Conservation (phyloP, 495 filamentous ascomycete genomes). For the Podospora bellae-mahoneyi region DNA sequence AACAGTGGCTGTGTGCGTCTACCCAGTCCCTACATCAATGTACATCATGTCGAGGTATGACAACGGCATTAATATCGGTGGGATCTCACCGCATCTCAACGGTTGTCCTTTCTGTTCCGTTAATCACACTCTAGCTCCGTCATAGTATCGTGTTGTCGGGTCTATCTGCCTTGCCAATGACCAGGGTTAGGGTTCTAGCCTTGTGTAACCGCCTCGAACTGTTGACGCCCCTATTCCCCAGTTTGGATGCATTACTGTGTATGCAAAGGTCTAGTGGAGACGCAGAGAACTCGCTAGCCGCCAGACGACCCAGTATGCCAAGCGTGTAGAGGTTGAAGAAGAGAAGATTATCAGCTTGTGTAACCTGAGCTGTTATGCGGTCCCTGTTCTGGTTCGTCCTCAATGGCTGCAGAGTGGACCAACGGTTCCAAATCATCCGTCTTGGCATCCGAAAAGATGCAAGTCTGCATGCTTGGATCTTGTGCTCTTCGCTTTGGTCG, state of each 20-base stretch:
- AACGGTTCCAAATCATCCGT: conserved; percentile 11
- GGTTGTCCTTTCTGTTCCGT: no score
- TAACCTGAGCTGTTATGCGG: neutral
- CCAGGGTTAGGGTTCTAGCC: neutral
- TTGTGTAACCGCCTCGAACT: neutral
- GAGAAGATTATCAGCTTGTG: neutral
- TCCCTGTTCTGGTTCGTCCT: neutral
- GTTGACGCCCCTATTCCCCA: neutral
- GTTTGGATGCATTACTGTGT: neutral
- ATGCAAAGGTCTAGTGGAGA: neutral
- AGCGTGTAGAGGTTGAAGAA: neutral
- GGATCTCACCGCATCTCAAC: no score
- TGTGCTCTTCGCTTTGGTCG: neutral
- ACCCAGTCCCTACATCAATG: no score
- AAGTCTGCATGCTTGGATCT: neutral
- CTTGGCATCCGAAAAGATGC: conserved; percentile 12
- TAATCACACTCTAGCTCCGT: no score
- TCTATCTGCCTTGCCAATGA: no score
- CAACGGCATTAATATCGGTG: no score
- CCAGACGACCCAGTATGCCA: no score
- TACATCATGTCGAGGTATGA: no score
- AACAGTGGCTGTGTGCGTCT: no score
- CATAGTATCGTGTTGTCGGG: no score
- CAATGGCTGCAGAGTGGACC: neutral
- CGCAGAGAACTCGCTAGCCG: neutral